A percentile compares a stretch with the other conserved stretches of the same genome.
Conservation (phyloP, 2,329 filamentous ascomycete species). For the Gliomastix tumulicola region DNA sequence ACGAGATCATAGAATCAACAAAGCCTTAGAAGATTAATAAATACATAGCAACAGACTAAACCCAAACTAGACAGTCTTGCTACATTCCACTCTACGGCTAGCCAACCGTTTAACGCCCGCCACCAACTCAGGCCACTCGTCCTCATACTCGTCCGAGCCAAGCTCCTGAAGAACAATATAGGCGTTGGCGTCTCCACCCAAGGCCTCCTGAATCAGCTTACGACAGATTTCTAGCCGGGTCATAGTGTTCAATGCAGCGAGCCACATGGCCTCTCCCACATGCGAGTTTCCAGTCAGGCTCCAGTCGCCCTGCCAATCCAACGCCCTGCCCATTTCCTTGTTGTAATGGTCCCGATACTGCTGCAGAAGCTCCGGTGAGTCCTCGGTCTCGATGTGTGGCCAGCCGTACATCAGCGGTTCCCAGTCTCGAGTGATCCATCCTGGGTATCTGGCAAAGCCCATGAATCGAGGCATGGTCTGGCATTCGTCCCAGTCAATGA, state of each 20-base stretch:
- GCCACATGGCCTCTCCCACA: background rate
- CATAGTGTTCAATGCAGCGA: background rate
- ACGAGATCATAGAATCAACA: too few relatives aligned
- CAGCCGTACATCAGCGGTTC: constrained; percentile 9
- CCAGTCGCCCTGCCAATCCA: background rate
- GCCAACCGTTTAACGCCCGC: too few relatives aligned
- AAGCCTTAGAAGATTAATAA: too few relatives aligned
- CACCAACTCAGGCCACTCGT: too few relatives aligned
- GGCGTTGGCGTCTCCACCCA: background rate
- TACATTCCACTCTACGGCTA: too few relatives aligned
- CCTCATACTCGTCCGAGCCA: background rate
- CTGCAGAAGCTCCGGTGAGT: constrained; percentile 5
- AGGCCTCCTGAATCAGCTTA: background rate
- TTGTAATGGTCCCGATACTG: background rate
- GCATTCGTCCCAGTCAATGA: constrained; percentile 8
- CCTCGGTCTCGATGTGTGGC: constrained; percentile 5
- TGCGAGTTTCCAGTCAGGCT: background rate
- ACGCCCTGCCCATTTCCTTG: background rate
- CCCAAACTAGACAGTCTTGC: too few relatives aligned
- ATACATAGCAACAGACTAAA: too few relatives aligned
- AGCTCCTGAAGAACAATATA: background rate
- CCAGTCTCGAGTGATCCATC: constrained; percentile 11
- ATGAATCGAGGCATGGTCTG: constrained; percentile 5
- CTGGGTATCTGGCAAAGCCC: constrained; percentile 7
- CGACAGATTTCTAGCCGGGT: background rate